Evolutionary conservation across 108 stramenopile genomes (phyloP).

Genomic region (Cyclostephanos invisitatus): DNA sequence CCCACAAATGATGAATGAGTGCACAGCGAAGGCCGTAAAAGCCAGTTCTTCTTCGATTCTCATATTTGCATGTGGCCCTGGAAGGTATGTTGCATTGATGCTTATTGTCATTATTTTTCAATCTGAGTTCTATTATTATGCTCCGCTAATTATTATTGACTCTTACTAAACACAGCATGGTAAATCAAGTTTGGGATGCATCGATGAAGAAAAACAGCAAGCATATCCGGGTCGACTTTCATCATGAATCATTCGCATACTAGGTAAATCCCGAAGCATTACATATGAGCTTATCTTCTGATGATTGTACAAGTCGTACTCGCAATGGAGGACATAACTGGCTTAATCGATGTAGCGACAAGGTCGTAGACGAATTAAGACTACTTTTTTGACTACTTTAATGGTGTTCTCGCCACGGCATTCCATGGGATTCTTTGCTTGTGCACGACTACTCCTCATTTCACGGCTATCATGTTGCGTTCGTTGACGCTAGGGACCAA

Average conservation of each 20-base stretch:
- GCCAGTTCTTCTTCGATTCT: slow-evolving; percentile 13
- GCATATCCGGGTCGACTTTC: slow-evolving; percentile 27
- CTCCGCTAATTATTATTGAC: background rate
- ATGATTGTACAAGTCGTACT: too few relatives aligned
- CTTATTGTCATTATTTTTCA: background rate
- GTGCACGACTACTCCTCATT: too few relatives aligned
- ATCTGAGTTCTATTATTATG: background rate
- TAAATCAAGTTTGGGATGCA: slow-evolving; percentile 30
- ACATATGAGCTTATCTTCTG: too few relatives aligned
- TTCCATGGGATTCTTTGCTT: too few relatives aligned
- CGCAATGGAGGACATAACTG: too few relatives aligned
- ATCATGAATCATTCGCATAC: slow-evolving; percentile 23
- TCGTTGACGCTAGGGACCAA: too few relatives aligned
- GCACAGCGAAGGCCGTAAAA: slow-evolving; percentile 1
- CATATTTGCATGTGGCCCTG: slow-evolving; percentile 1
- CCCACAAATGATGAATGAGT: background rate
- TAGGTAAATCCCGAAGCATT: background rate
- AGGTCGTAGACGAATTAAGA: too few relatives aligned
- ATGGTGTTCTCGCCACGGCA: too few relatives aligned
- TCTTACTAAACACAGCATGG: background rate
- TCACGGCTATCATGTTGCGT: too few relatives aligned
- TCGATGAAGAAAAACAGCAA: slow-evolving; percentile 28
- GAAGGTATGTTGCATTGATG: background rate
- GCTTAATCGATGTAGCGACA: too few relatives aligned
- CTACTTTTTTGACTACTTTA: too few relatives aligned